Evolutionary conservation across 1,284 basidiomycete species (phyloP), one percentile per base, ranked within the genome.

Genomic region (Naganishia cerealis): DNA sequence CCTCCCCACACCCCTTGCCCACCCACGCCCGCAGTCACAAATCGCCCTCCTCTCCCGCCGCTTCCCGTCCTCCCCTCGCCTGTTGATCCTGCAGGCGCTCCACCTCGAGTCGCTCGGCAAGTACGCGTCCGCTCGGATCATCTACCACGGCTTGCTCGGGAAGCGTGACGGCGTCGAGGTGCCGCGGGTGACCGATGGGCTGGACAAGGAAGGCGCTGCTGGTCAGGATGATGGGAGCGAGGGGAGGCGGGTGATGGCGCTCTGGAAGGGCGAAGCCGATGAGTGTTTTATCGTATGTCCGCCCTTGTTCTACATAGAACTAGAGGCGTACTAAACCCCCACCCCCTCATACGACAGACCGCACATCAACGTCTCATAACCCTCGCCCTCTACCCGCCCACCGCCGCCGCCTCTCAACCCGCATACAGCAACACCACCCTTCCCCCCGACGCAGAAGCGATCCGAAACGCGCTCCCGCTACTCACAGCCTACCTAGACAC

Each of bases 301-400:
- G 15, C 26, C n/a, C 57, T 5, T 4, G 3, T 24, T 26, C 8
- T 8, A 24, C 38, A n/a, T n/a, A 2, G 40, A 50, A 8, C 29
- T 33, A 16, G 15, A 58, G 8, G 26, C 21, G 26, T 15, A 9
- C n/a, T 26, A n/a, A 50, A 15, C 21, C 15, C 13, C 29, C 56
- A 13, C 10, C 33, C 21, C 33, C 13, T 1, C n/a, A 76, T 89
- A 6, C 29, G 59, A 1, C 72, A 91, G 92, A 86, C 88, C 5
- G 83, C 88, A 21, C 91, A 91, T 86, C 93, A 95, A 77, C 86
- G 94, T 12, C 84, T 89, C 57, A 88, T 95, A 70, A 87, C 90
- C 0, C 85, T 94, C 15, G 68, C 73, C 9, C 75, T 79, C 38
- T 71, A 76, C 46, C 62, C 55, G 2, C 57, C 63, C 2, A 18